These are phyloP conservation scores for Fusarium albidum DNA, from an alignment of 2,329 filamentous ascomycete genomes.

Conservation along the genomic window DNA sequence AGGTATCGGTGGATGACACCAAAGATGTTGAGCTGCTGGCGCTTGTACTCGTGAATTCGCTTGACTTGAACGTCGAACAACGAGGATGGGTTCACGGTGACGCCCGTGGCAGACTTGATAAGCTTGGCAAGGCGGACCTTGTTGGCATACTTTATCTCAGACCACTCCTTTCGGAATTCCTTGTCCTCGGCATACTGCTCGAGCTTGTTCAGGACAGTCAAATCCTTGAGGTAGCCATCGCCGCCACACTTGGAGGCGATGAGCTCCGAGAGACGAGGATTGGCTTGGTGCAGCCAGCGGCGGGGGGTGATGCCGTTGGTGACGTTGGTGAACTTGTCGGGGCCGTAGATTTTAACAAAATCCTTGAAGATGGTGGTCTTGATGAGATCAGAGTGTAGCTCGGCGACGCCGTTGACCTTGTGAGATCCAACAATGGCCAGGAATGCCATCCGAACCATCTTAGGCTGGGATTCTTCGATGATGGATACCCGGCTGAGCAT, in stretches of 20 bases:
- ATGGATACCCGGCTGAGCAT: conserved; percentile 90
- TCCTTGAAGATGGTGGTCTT: conserved; percentile 99
- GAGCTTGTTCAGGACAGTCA: conserved; percentile 85
- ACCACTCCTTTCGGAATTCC: conserved; percentile 92
- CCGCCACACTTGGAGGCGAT: conserved; percentile 90
- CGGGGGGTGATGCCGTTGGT: conserved; percentile 98
- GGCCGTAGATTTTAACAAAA: conserved; percentile 93
- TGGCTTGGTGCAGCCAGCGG: conserved; percentile 97
- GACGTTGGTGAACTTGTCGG: conserved; percentile 98
- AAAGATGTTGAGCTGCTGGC: conserved; percentile 98
- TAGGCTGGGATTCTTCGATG: conserved; percentile 94
- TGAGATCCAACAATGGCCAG: conserved; percentile 96
- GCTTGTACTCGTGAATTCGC: conserved; percentile 99
- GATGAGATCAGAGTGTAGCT: conserved; percentile 96
- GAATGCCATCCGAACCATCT: conserved; percentile 98
- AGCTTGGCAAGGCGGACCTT: conserved; percentile 92
- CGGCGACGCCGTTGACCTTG: conserved; percentile 98
- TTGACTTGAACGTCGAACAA: conserved; percentile 99
- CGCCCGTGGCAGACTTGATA: conserved; percentile 82
- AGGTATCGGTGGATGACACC: conserved; percentile 96
- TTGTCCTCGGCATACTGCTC: conserved; percentile 87
- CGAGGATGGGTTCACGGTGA: conserved; percentile 85
- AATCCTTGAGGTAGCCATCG: conserved; percentile 86
- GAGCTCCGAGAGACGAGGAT: conserved; percentile 88
- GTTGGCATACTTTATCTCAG: conserved; percentile 95